Base-by-base conservation (phyloP, 139 green algal species). In the Ostreobium quekettii region DNA sequence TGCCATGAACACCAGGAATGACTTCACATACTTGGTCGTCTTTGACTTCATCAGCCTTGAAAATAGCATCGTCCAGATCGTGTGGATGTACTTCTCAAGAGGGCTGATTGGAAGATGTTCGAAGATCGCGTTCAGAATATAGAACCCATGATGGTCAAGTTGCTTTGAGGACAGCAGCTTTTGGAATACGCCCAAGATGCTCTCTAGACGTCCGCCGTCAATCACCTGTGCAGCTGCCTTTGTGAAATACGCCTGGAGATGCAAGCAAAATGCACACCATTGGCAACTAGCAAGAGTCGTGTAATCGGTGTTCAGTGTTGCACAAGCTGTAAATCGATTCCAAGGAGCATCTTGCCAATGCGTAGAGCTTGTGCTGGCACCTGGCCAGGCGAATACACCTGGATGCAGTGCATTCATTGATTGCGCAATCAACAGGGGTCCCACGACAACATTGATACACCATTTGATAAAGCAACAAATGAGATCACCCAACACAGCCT, bases 71-170 rank as follows among this genome's bases (percentile, higher is more conserved):
- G 42, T 62, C 82, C 82, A 93, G 38, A 96, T 75, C 29, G 66
- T 82, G n/a, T 74, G 73, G 61, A 93, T 33, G 66, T 84, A 89
- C 26, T 79, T 71, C 38, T 73, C 57, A 37, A 92, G 77, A 3
- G 74, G 30, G 1, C 56, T 39, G 2, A 82, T 47, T 1, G 78
- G 76, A 32, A 96, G 64, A 33, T 81, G 65, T 71, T 88, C 74
- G 60, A 93, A 75, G 33, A 98, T 71, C 2, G 83, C 80, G 66
- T 89, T 83, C 26, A 98, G 70, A n/a, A 99, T 83, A 46, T 74
- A 71, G 62, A 97, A 95, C 61, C 87, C 93, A 63, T 98, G 81
- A 48, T 97, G 87, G 76, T 98, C 93, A 37, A 92, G 87, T 26
- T 82, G 74, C 47, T 89, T 89, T 60, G 60, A 81, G 46, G 87